Evolutionary conservation across 1,284 basidiomycete genomes (phyloP), one percentile per base, ranked within the genome.

Genomic region (Neonothopanus nambi): DNA sequence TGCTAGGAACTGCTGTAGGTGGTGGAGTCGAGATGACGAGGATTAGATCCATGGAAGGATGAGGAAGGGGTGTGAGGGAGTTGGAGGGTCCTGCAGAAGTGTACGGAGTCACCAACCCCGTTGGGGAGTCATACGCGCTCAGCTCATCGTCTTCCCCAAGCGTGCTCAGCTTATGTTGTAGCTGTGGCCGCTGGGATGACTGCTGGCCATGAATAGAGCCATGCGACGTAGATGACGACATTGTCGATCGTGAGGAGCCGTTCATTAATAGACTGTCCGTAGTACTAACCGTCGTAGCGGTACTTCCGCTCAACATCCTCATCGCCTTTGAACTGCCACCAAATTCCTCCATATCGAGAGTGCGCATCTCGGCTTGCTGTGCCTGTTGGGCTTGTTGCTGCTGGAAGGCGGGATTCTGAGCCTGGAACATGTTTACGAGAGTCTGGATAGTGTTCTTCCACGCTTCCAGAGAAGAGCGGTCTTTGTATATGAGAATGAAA

Each of bases 401-500:
- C 26, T 64, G 61, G 56, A 41, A 58, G 41, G 57, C 62, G 62
- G 17, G 65, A 56, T 70, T 72, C 58, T 78, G 77, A 13, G 76
- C 72, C 61, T 88, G 86, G 70, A 85, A 83, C 65, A 80, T 73
- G 55, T 78, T 74, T 33, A 95, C 84, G 18, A 95, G 82, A 2
- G 78, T 73, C 62, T 89, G 83, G 58, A 98, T 87, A 55, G 87
- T 89, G 38, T 77, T 77, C 64, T 81, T 86, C 96, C 96, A 98
- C 0, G 87, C 81, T 65, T 96, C 92, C 54, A 95, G 78, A 3
- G 87, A 89, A n/a, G 83, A 77, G n/a, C 87, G 82, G 54, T 98
- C 92, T 62, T 87, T 89, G 81, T 98, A 99, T 63, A 92, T 88
- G 49, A 99, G 81, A 63, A 97, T 93, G 71, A 99, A 98, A 41